Evolutionary conservation across 176 grass and related monocot genomes (phyloP), one percentile per base, ranked within the genome.

Genomic region (Otatea glauca): DNA sequence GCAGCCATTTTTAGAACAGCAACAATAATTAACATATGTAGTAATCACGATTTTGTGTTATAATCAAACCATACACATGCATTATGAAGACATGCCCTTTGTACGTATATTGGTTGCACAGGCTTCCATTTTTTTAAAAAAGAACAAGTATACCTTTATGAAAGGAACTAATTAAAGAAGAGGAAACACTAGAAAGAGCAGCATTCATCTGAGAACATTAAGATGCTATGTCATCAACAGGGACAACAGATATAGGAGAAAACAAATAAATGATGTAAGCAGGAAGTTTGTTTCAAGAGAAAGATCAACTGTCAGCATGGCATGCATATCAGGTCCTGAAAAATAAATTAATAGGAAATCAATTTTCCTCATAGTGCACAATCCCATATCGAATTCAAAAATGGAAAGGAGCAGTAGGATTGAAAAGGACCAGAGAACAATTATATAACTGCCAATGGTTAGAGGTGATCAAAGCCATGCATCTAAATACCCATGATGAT

Each of bases 401-500:
- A 78, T 48, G 24, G 83, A 24, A 77, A 86, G 25, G 27, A 50
- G 20, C 21, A 41, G 3, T 62, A 29, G 29, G 29, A 72, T 77
- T 6, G 5, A 4, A n/a, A 69, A 49, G 17, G 27, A 42, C n/a
- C 21, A 8, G 64, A 72, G 44, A 70, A 65, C 44, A 65, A 20
- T 43, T 20, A n/a, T 61, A 15, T 50, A 49, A 35, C 3, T 44
- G 63, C 17, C 25, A 6, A 23, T 79, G 53, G 24, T 6, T 29
- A 58, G 4, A 65, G 67, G 48, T 39, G 61, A 58, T 73, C 10
- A 23, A 65, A 74, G 16, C 37, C 6, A 80, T 24, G 49, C 65
- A 77, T 12, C 0, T 60, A 43, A 49, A 7, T 66, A 63, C 3
- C 15, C 7, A 44, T 0, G 42, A 66, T 67, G 62, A 41, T 67